A percentile compares a stretch with the other conserved stretches of the same genome.
Conservation (phyloP, 2,329 filamentous ascomycete genomes). For the Xylariaceae sp. region DNA sequence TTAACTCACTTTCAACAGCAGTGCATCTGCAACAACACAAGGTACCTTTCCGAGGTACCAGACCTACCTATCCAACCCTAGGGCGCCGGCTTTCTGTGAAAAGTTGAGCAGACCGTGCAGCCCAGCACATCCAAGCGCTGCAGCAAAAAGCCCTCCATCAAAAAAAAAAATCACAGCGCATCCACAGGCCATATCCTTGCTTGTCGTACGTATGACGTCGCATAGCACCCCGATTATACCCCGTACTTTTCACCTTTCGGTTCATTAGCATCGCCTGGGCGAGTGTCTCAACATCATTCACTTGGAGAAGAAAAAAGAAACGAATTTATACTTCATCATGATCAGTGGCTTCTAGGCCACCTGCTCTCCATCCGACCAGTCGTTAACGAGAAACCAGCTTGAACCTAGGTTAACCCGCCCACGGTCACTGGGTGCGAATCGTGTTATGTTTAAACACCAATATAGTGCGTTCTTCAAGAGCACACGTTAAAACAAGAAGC, state of each 20-base stretch:
- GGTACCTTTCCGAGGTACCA: no score
- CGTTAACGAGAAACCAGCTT: slow-evolving; percentile 2
- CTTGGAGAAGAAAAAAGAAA: no score
- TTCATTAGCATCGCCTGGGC: slow-evolving; percentile 4
- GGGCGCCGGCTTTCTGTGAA: no score
- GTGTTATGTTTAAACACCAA: slow-evolving; percentile 6
- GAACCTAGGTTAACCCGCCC: background rate
- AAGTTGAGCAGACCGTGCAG: no score
- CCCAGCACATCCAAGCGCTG: background rate
- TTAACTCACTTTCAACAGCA: no score
- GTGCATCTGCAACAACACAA: no score
- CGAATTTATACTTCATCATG: no score
- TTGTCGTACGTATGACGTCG: slow-evolving; percentile 26
- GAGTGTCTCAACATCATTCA: slow-evolving; percentile 9
- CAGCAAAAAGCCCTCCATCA: background rate
- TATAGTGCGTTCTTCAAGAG: slow-evolving; percentile 14
- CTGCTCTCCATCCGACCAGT: background rate
- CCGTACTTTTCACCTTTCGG: slow-evolving; percentile 12
- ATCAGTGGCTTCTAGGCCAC: background rate
- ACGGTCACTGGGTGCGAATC: background rate
- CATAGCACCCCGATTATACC: slow-evolving; percentile 12
- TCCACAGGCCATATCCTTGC: background rate
- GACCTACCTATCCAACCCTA: no score
- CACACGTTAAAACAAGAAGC: slow-evolving; percentile 4
- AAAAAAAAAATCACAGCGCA: background rate